A percentile compares a stretch with the other conserved stretches of the same genome.
phyloP scores from a whole-genome alignment of 345 rosid genomes.

The Streptanthus diversifolius region DNA sequence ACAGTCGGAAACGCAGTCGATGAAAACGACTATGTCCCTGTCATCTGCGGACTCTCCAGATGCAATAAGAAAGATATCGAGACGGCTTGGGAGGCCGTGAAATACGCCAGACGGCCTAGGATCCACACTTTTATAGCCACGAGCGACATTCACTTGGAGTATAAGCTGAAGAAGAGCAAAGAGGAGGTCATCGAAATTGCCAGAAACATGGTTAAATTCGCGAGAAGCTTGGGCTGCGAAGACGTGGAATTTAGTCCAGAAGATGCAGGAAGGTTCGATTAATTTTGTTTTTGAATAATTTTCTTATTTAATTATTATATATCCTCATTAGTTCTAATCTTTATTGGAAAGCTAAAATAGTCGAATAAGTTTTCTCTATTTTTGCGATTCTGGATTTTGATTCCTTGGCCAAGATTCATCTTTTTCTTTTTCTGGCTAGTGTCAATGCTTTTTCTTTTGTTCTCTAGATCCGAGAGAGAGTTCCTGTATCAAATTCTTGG shows the following conservation, averaged over 20 bases:
- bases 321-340: not conserved
- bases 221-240: conserved; percentile 81
- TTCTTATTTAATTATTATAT: not conserved
- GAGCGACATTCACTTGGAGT: conserved; percentile 75
- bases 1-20: conserved; percentile 69
- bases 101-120: conserved; percentile 72
- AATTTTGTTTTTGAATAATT: not conserved
- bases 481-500: conserved; percentile 76
- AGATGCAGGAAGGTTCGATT: conserved; percentile 92
- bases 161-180: conserved; percentile 70
- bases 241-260: conserved; percentile 96
- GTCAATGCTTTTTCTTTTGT: not conserved
- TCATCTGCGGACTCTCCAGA: conserved; percentile 87
- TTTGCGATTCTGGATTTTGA: conserved; percentile 65
- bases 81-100: conserved; percentile 89
- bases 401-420: conserved; percentile 26
- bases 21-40: conserved; percentile 72
- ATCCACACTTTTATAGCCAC: conserved; percentile 90
- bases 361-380: not conserved
- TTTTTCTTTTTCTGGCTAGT: not conserved
- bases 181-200: conserved; percentile 76
- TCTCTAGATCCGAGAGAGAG: conserved; percentile 72
- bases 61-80: conserved; percentile 75
- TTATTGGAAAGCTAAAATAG: conserved; percentile 31
- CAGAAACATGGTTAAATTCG: conserved; percentile 60